A percentile compares a stretch with the other conserved stretches of the same genome.
Evolutionary conservation across 1,284 basidiomycete species (phyloP).

Genomic region (Neotropicomus parvogracilis): DNA sequence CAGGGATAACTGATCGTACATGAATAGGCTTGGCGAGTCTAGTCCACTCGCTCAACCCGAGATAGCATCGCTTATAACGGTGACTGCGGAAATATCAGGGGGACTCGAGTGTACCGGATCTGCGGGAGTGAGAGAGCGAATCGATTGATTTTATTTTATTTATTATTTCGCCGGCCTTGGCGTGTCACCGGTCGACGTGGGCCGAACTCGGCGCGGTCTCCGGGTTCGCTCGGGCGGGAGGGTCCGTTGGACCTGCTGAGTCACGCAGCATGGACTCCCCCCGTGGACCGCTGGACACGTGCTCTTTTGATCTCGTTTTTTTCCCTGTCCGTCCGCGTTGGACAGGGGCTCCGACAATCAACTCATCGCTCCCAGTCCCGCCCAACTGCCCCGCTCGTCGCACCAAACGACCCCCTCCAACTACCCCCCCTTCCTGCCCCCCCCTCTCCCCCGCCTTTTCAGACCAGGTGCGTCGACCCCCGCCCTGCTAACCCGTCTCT

Average conservation of each 20-base stretch:
- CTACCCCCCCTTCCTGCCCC: background rate
- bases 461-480: slow-evolving; percentile 15
- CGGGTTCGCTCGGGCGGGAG: background rate
- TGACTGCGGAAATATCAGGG: slow-evolving; percentile 24
- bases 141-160: no score
- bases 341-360: slow-evolving; percentile 39
- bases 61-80: no score
- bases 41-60: slow-evolving; percentile 30
- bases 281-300: slow-evolving; percentile 28
- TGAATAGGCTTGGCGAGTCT: slow-evolving; percentile 24
- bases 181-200: slow-evolving; percentile 19
- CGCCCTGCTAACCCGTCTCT: background rate
- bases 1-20: slow-evolving; percentile 22
- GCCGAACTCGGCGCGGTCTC: no score
- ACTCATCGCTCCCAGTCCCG: slow-evolving; percentile 28
- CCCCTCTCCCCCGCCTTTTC: slow-evolving; percentile 2
- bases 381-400: slow-evolving; percentile 13
- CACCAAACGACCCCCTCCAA: slow-evolving; percentile 18
- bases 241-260: slow-evolving; percentile 32
- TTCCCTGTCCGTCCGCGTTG: slow-evolving; percentile 35
- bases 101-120: no score
- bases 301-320: slow-evolving; percentile 35
- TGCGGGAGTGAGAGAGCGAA: no score
- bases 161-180: no score
- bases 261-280: slow-evolving; percentile 11